These are phyloP conservation scores for Verticillium longisporum DNA, from an alignment of 2,329 filamentous ascomycete genomes.

Conservation along the genomic window DNA sequence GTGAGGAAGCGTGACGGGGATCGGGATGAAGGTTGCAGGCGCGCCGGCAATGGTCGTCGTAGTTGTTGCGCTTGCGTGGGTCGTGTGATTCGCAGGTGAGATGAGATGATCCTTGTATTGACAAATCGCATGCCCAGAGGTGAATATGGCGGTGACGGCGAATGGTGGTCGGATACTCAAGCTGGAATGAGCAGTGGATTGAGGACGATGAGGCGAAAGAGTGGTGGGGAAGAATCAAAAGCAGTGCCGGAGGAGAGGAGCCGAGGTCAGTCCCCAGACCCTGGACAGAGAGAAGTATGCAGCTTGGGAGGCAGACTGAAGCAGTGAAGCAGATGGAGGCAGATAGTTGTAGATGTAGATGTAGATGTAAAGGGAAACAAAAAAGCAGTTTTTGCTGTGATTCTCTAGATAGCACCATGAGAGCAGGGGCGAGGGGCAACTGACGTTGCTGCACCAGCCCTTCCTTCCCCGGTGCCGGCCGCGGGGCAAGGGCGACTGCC, in stretches of 20 bases:
- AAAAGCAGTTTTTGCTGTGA: too few species aligned
- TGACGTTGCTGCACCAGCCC: background rate
- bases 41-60: background rate
- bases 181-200: background rate
- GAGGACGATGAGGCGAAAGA: background rate
- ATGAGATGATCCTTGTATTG: background rate
- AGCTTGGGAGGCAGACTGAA: background rate
- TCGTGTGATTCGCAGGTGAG: background rate
- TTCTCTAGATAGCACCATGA: background rate
- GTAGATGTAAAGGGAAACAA: too few species aligned
- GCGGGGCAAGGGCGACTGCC: background rate
- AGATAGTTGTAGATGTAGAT: background rate
- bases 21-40: background rate
- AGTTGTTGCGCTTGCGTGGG: too few species aligned
- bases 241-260: background rate
- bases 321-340: background rate
- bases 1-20: background rate
- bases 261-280: background rate
- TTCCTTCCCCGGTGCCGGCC: background rate
- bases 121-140: background rate
- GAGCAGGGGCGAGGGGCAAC: background rate
- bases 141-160: too few species aligned
- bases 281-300: background rate
- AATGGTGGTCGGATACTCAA: too few species aligned
- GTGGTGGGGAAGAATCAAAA: background rate